Evolutionary conservation across 2,329 filamentous ascomycete genomes (phyloP), one percentile per base, ranked within the genome.

Genomic region (Pseudomassariella vexata): DNA sequence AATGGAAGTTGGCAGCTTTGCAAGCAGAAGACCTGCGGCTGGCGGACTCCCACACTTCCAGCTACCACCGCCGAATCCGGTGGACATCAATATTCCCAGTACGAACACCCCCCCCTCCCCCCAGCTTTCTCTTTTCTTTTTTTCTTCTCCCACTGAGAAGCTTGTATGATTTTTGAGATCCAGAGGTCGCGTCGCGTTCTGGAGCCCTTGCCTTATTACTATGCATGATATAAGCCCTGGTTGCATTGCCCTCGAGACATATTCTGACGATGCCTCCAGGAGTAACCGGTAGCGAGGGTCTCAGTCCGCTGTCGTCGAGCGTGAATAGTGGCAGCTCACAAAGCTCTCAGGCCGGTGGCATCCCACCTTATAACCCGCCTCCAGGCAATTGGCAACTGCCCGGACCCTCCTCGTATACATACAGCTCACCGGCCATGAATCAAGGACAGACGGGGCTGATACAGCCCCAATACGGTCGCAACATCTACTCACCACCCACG

Each of bases 11-110:
- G 43, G 38, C 32, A 82, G 81, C 63, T 79, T 88, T 55, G 76
- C 79, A 46, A 71, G 79, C 56, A 75, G 83, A 50, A 76, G 82
- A 57, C 75, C 79, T 51, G 81, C 81, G 50, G 77, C 82, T 40
- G 76, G 74, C 36, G 73, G 73, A 47, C 70, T 88, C 40, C 81
- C 82, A 38, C 50, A 49, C 9, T 54, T 52, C 32, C 47, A 52
- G 21, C 50, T 56, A 15, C 52, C 49, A 41, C 41, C 41, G 33
- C 55, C 55, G 36, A 51, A 49, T 40, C 47, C 56, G 37, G 49
- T 57, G 36, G 52, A 56, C 35, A 27, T 42, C 25, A 50, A 54
- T 42, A 46, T 53, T 40, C 56, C 53, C 40, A 60, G 52, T 52
- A 58, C 61, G 47, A 34, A 28, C 38, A 19, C 25, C 21, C 21